These are phyloP conservation scores for Xylaria grammica DNA, from an alignment of 495 filamentous ascomycete genomes.

Conservation along the genomic window DNA sequence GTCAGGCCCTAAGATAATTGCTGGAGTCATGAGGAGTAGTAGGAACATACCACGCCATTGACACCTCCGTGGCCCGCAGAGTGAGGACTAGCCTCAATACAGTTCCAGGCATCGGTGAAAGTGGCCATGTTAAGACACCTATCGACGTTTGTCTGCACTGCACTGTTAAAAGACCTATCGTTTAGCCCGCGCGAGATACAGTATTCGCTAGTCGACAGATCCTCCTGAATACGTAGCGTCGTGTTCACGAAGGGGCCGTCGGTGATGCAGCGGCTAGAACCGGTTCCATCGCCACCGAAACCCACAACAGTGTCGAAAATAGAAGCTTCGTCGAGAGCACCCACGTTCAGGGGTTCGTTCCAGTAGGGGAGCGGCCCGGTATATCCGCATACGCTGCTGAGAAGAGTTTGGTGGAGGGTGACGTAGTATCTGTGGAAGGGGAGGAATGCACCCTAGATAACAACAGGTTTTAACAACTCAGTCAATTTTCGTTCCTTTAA, in stretches of 20 bases:
- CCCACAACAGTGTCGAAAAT: conserved; percentile 36
- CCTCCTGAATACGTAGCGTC: neutral
- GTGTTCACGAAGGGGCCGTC: conserved; percentile 41
- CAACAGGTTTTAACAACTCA: neutral
- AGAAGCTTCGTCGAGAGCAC: conserved; percentile 31
- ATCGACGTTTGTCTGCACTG: neutral
- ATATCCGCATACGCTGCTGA: conserved; percentile 45
- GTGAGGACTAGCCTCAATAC: neutral
- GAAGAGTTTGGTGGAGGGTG: conserved; percentile 37
- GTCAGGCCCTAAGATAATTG: too few species aligned
- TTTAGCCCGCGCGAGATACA: neutral
- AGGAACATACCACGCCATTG: too few species aligned
- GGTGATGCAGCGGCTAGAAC: conserved; percentile 31
- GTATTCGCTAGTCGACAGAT: neutral
- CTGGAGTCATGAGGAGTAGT: too few species aligned
- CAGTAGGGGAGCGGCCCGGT: conserved; percentile 47
- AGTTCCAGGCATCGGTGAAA: conserved; percentile 3
- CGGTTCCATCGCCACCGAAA: conserved; percentile 45
- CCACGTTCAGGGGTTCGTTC: conserved; percentile 44
- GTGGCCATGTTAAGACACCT: neutral
- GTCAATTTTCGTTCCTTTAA: conserved; percentile 20
- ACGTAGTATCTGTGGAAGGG: conserved; percentile 42
- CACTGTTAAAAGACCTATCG: neutral
- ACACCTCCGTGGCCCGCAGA: neutral
- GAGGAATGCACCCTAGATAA: conserved; percentile 32